Base-by-base conservation (phyloP, 2,329 filamentous ascomycete species). In the Ophiocordyceps camponoti-saundersi region DNA sequence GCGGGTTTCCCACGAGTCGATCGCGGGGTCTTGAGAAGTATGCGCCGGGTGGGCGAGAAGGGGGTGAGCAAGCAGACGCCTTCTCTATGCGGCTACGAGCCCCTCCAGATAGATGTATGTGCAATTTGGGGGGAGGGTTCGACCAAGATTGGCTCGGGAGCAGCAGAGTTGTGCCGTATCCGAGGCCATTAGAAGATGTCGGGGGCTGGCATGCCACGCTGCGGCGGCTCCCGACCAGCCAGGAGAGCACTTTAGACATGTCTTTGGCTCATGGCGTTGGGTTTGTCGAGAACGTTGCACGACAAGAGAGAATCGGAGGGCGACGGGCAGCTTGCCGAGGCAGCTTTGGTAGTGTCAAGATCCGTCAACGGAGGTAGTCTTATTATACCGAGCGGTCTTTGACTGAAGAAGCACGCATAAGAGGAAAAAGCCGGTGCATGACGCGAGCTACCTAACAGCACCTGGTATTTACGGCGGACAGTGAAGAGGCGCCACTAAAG, bases 201-300 rank as follows among this genome's bases (percentile, higher is more conserved):
- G 45, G 52, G 47, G 53, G 51, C 47, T 50, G 55, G 51, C 52
- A 51, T 52, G 55, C 53, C 52, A 57, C 56, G 49, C 59, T 56
- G 48, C 61, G 54, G 53, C 57, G 59, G 56, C 60, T 61, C 55
- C 61, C 58, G 48, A 61, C 50, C 52, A 61, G 56, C 61, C 61
- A 59, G 51, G 58, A 58, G 49, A 59, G 58, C 50, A 60, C 56
- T 54, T 60, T 66, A 59, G 64, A 63, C 65, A 68, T 68, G 53
- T 59, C 61, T 52, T 55, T 57, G 55, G 56, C 54, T 61, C 65
- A 68, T 68, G 62, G 57, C 59, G 59, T 49, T 57, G 53, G 36
- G 51, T 22, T n/a, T 42, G 44, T n/a, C 22, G 15, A 39, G 26
- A 30, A 30, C 6, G 36, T 34, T 40, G 43, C 48, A 34, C 23